Evolutionary conservation across 257 asterid genomes (phyloP), one percentile per base, ranked within the genome.

Genomic region (Solanum ossicruentum): DNA sequence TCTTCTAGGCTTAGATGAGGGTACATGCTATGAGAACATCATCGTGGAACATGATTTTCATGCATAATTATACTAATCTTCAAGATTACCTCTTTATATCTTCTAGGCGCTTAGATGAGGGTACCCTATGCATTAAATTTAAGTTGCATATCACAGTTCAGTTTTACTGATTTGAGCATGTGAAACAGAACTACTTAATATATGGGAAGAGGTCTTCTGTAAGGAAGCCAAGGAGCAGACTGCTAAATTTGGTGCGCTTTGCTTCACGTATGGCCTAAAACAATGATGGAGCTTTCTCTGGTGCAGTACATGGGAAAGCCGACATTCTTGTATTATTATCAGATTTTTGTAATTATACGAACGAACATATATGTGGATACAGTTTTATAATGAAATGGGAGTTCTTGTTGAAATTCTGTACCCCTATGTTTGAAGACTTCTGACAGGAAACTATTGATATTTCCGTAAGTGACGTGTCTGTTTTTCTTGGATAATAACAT

Each of bases 191-290:
- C 90, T 94, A 49, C 65, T 18, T 75, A 89, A 87, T 93, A 91
- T 91, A 23, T 94, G 97, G 99, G 83, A 91, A 69, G 95, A 93
- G 88, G 87, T 92, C 23, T 93, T 94, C 89, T 85, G 91, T 89
- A 91, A 91, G 92, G 92, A 84, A 51, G 85, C 88, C 21, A 28
- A 84, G 7, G 90, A 87, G 78, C 87, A 91, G 80, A 57, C 84
- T 7, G 93, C 92, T 75, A 89, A 88, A 61, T 90, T 94, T 26
- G 56, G 67, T 85, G 88, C 85, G 54, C 85, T 94, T 86, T 88
- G 89, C 57, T 21, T 89, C 12, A 91, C 71, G 84, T 96, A 91
- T 51, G 91, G 93, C 80, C 81, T 87, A 12, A 89, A 86, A 81
- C 85, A 85, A 70, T 87, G 92, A 89, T 23, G 86, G 71, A 8